Base-by-base conservation (phyloP, 2,329 filamentous ascomycete genomes). In the Colletotrichum liaoningense region DNA sequence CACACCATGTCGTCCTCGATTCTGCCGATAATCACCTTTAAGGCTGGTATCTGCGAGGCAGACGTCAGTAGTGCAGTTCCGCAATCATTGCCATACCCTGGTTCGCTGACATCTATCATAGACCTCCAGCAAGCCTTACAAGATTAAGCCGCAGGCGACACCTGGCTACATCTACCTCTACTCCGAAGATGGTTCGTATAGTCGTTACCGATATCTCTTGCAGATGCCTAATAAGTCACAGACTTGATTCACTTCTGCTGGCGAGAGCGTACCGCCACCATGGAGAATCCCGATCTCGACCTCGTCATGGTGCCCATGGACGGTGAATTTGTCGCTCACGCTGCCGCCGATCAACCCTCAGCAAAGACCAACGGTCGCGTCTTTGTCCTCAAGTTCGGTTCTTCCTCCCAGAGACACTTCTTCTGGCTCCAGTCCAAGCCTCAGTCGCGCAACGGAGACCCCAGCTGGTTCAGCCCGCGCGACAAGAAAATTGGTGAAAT, bases 401-500 rank as follows among this genome's bases (percentile, higher is more conserved):
- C 95, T 14, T 98, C 95, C 75, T 97, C 95, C 72, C 93, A 97
- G 83, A 92, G 95, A 79, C 89, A 98, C 84, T 88, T 98, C 73
- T 99, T 98, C 87, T 99, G 96, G 95, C 87, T 99, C 80, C 97
- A 99, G 85, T 97, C 95, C 35, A 95, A 95, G 84, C 90, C 93
- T 38, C 95, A 98, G 84, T 91, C 84, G 80, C 89, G 86, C 76
- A 89, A 85, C 81, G 93, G 87, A 63, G 91, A 96, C 77, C 86
- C 92, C 8, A 92, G 90, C 83, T 95, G 91, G 89, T 94, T 97
- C 84, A 97, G 95, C 83, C 90, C 93, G 63, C 90, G 95, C 69
- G 96, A 98, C 82, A 88, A 93, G 79, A 96, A 95, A 86, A 92
- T 98, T 76, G 95, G 95, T 35, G 91, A 97, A 70, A 93, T 98